Evolutionary conservation across 768 basidiomycete species (phyloP).

Genomic region (Lactarius sp.): DNA sequence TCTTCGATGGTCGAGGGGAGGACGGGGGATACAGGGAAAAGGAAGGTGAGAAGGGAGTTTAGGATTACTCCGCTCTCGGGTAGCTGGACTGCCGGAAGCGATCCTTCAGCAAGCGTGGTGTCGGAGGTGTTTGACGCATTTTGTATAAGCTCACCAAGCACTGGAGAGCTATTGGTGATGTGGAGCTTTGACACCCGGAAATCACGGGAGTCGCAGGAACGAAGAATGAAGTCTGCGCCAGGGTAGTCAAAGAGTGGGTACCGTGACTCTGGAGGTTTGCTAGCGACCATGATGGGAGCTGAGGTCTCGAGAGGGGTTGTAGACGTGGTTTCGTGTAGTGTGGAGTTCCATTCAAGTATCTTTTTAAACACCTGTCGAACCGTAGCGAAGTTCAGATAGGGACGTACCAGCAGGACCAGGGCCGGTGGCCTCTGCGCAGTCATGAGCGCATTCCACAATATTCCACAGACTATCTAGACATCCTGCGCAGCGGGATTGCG

Average conservation of each 20-base stretch:
- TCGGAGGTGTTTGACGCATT: neutral
- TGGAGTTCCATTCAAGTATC: neutral
- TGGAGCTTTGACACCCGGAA: slow-evolving; percentile 44
- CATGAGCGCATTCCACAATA: too few species aligned
- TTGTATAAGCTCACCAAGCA: slow-evolving; percentile 30
- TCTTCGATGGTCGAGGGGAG: neutral
- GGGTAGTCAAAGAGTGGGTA: slow-evolving; percentile 20
- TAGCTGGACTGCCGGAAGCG: neutral
- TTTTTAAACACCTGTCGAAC: neutral
- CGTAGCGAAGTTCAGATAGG: neutral
- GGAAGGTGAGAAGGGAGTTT: slow-evolving; percentile 10
- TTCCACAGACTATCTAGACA: too few species aligned
- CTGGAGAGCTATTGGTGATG: slow-evolving; percentile 39
- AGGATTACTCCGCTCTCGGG: neutral
- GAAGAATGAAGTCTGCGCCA: slow-evolving; percentile 41
- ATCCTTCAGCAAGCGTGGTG: neutral
- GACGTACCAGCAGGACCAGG: too few species aligned
- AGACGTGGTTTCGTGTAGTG: neutral
- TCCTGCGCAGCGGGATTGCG: too few species aligned
- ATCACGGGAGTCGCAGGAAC: slow-evolving; percentile 38
- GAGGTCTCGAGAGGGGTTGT: neutral
- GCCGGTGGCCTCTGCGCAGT: neutral
- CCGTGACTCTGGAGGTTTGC: neutral
- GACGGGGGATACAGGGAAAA: neutral
- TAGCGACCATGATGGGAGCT: neutral